Evolutionary conservation across 1,284 basidiomycete genomes (phyloP), one percentile per base, ranked within the genome.

Genomic region (Sporisorium scitamineum): DNA sequence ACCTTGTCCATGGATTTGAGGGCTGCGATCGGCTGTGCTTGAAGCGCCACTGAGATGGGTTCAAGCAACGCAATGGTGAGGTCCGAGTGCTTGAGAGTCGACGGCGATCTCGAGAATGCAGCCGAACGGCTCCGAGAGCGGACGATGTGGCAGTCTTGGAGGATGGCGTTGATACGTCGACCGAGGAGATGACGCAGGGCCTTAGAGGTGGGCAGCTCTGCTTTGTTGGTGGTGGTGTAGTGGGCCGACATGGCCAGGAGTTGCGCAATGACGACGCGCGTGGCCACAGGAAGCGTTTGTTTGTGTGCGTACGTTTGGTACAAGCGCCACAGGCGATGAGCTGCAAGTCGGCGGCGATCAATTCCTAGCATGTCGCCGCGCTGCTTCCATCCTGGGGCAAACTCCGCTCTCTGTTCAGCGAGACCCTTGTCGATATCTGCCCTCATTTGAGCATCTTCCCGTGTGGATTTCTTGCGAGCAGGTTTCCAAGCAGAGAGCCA

Each of bases 291-390:
- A 8, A 73, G 58, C 27, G 45, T 20, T n/a, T 56, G 50, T 9
- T 64, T 64, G 58, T 68, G 65, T 3, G 70, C 70, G 32, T 73
- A 42, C 10, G 51, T 22, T 22, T 45, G 54, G 31, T 73, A 73
- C 14, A 59, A 10, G 22, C 39, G 54, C 70, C 70, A 73, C 0
- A 73, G 37, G 31, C 50, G 58, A 41, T 65, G 58, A 1, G 44
- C 59, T 26, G 50, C 34, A 3, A 54, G 16, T 42, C 69, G 42
- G 54, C 69, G 69, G 27, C 27, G 50, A n/a, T 52, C 54, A 47
- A 65, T 41, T n/a, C 69, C 58, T 11, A 61, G 61, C 11, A 22
- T 24, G 1, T 57, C 51, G 31, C 39, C 45, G 29, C 58, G 34
- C 5, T 52, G 31, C 41, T 39, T 31, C 48, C 47, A 54, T 8